Conservation (phyloP, 2,329 filamentous ascomycete genomes). For the Aspergillus pseudonomiae region DNA sequence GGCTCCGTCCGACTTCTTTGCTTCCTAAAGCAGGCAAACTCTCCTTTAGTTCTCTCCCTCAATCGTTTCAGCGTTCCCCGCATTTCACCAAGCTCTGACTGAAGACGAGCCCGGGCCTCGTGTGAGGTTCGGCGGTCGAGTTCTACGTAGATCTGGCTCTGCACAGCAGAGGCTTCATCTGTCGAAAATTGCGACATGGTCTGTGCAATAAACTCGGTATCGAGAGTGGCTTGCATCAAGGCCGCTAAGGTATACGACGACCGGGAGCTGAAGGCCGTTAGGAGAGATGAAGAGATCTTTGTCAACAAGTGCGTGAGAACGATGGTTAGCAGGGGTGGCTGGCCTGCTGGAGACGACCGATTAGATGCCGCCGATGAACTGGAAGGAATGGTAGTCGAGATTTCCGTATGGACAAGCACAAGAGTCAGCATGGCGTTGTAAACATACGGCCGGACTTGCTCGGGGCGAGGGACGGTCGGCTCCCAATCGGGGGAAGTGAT, state of each 20-base stretch:
- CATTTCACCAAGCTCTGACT: conserved; percentile 89
- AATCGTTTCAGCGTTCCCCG: conserved; percentile 81
- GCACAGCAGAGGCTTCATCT: conserved; percentile 75
- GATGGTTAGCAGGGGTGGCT: conserved; percentile 69
- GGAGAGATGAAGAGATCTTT: conserved; percentile 75
- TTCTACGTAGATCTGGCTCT: conserved; percentile 89
- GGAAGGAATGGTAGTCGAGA: conserved; percentile 71
- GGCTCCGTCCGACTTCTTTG: conserved; percentile 46
- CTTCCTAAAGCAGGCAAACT: conserved; percentile 85
- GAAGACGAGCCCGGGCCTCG: conserved; percentile 75
- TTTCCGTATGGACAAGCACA: conserved; percentile 89
- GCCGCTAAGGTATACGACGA: conserved; percentile 73
- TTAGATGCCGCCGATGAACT: conserved; percentile 75
- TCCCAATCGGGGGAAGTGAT: conserved; percentile 74
- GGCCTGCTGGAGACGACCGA: conserved; percentile 69
- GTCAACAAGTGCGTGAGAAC: conserved; percentile 88
- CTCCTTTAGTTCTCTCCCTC: conserved; percentile 77
- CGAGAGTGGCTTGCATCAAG: conserved; percentile 94
- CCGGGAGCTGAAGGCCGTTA: conserved; percentile 73
- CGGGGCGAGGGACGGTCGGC: conserved; percentile 62
- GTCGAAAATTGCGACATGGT: conserved; percentile 89
- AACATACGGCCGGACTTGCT: conserved; percentile 82
- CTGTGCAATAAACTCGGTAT: conserved; percentile 95
- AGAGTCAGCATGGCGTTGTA: conserved; percentile 83
- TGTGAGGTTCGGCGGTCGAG: conserved; percentile 88